Conservation (phyloP, 2,329 filamentous ascomycete genomes). For the Didymella lethalis region DNA sequence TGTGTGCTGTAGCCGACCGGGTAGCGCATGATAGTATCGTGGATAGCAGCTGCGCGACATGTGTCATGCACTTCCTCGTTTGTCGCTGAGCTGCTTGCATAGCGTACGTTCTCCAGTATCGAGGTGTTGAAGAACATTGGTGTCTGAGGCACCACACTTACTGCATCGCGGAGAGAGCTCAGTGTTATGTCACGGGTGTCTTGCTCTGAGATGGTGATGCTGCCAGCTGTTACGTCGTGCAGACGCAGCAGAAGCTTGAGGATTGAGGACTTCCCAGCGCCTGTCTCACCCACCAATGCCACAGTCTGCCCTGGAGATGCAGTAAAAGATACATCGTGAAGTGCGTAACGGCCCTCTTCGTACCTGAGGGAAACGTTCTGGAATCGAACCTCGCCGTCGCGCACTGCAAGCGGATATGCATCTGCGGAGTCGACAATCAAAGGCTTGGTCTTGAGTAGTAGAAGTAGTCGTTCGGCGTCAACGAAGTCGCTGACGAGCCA, state of each 20-base stretch:
- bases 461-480: constrained; percentile 67
- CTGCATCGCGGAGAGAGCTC: constrained; percentile 61
- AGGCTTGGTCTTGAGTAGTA: constrained; percentile 63
- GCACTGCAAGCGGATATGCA: constrained; percentile 49
- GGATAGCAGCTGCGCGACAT: constrained; percentile 45
- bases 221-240: constrained; percentile 62
- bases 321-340: constrained; percentile 58
- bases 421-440: constrained; percentile 54
- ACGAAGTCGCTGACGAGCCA: constrained; percentile 56
- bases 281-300: constrained; percentile 67
- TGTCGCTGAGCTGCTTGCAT: constrained; percentile 7
- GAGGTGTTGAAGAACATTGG: constrained; percentile 68
- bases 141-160: constrained; percentile 70
- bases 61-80: constrained; percentile 8
- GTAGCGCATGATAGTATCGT: constrained; percentile 81
- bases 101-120: constrained; percentile 57
- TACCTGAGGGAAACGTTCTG: constrained; percentile 63
- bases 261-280: constrained; percentile 65
- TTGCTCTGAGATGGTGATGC: constrained; percentile 63
- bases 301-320: constrained; percentile 56
- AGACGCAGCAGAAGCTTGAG: constrained; percentile 66
- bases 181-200: constrained; percentile 65
- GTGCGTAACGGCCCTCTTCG: constrained; percentile 40
- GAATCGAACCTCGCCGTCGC: constrained; percentile 59
- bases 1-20: constrained; percentile 79